Evolutionary conservation across 1,284 basidiomycete genomes (phyloP).

Genomic region (Vanrija humicola): DNA sequence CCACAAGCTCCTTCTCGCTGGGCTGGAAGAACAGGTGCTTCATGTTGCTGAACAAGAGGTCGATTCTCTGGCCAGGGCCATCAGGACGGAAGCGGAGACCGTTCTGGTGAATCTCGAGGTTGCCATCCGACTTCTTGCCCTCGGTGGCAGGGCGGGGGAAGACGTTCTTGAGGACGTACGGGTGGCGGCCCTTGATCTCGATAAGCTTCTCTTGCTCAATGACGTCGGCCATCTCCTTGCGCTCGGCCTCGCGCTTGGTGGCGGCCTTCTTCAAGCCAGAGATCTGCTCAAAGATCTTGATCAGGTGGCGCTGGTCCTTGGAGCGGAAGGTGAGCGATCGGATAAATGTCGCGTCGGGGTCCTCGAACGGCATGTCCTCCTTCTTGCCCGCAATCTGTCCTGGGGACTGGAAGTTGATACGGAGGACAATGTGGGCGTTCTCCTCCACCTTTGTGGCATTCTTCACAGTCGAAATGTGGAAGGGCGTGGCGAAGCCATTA

Average conservation of each 20-base stretch:
- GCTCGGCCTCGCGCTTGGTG: slow-evolving; percentile 94
- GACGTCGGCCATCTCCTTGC: slow-evolving; percentile 97
- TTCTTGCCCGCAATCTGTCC: slow-evolving; percentile 98
- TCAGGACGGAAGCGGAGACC: slow-evolving; percentile 89
- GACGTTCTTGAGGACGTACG: slow-evolving; percentile 80
- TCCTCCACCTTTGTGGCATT: slow-evolving; percentile 98
- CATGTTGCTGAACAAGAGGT: slow-evolving; percentile 94
- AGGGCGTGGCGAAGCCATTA: slow-evolving; percentile 92
- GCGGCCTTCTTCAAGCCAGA: slow-evolving; percentile 94
- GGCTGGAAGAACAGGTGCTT: slow-evolving; percentile 99
- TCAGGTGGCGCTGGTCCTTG: slow-evolving; percentile 81
- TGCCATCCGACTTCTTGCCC: slow-evolving; percentile 63
- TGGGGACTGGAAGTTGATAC: slow-evolving; percentile 98
- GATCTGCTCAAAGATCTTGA: slow-evolving; percentile 84
- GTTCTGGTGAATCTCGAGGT: slow-evolving; percentile 96
- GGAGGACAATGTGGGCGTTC: slow-evolving; percentile 87
- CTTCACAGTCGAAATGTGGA: slow-evolving; percentile 98
- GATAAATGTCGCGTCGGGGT: slow-evolving; percentile 94
- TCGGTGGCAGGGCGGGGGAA: slow-evolving; percentile 78
- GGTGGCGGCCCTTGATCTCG: slow-evolving; percentile 76
- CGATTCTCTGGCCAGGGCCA: slow-evolving; percentile 73
- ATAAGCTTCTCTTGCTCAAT: slow-evolving; percentile 88
- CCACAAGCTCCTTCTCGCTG: slow-evolving; percentile 92
- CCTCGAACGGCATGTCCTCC: slow-evolving; percentile 98
- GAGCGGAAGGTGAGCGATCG: slow-evolving; percentile 93